Evolutionary conservation across 2,329 filamentous ascomycete species (phyloP).

Genomic region (Fusarium globosum): DNA sequence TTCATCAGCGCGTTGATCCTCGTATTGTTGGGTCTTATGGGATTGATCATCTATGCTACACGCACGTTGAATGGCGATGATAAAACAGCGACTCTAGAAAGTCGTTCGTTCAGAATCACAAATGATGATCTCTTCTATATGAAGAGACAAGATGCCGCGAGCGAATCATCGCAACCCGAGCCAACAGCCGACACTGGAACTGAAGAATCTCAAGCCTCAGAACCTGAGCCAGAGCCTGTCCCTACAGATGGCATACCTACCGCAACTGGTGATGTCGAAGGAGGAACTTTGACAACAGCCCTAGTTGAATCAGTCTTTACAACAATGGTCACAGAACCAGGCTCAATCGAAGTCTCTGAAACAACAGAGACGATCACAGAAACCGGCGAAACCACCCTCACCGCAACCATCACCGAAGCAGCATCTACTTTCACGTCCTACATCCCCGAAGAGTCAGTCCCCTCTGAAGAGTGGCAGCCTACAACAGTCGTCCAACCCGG

Average conservation of each 20-base stretch:
- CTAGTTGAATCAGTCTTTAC: slow-evolving; percentile 28
- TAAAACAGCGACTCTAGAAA: slow-evolving; percentile 23
- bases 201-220: neutral
- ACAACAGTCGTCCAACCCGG: slow-evolving; percentile 9
- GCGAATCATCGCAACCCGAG: neutral
- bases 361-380: slow-evolving; percentile 13
- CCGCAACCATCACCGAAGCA: neutral
- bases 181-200: neutral
- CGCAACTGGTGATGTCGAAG: neutral
- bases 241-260: neutral
- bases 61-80: slow-evolving; percentile 17
- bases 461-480: neutral
- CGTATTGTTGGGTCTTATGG: slow-evolving; percentile 19
- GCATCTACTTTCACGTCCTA: neutral
- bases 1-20: slow-evolving; percentile 27
- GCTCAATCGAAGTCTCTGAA: slow-evolving; percentile 2
- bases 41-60: slow-evolving; percentile 17
- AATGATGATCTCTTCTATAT: slow-evolving; percentile 1
- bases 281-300: slow-evolving; percentile 20
- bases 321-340: slow-evolving; percentile 13
- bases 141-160: slow-evolving; percentile 16
- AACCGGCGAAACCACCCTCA: neutral
- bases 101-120: neutral
- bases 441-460: neutral
- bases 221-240: neutral